Evolutionary conservation across 495 filamentous ascomycete genomes (phyloP).

Genomic region (Mytilinidion resinicola): DNA sequence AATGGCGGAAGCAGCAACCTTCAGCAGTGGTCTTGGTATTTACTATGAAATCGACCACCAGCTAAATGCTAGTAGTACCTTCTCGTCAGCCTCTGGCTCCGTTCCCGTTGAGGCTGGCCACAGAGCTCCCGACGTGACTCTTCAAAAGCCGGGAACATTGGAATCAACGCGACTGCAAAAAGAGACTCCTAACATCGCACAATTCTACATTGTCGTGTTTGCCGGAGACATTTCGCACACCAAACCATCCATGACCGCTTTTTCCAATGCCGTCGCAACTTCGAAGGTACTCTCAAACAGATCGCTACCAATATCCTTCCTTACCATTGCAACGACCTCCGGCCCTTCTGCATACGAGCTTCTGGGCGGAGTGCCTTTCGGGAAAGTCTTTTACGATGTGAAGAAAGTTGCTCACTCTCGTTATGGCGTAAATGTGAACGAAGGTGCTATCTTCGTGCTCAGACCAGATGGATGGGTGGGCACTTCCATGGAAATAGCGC

Average conservation of each 20-base stretch:
- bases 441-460: conserved; percentile 38
- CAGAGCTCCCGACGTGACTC: conserved; percentile 39
- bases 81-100: conserved; percentile 2
- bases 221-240: conserved; percentile 27
- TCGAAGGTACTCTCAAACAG: conserved; percentile 3
- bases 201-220: conserved; percentile 39
- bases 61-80: conserved; percentile 31
- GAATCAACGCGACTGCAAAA: conserved; percentile 39
- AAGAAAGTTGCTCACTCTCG: conserved; percentile 31
- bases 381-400: conserved; percentile 39
- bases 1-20: conserved; percentile 39
- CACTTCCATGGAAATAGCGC: conserved; percentile 26
- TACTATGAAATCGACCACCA: conserved; percentile 33
- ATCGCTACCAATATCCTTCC: conserved; percentile 25
- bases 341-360: conserved; percentile 38
- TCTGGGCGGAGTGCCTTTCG: conserved; percentile 34
- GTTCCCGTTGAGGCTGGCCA: conserved; percentile 30
- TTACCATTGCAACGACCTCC: conserved; percentile 34
- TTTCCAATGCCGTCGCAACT: conserved; percentile 3
- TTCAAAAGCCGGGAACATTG: conserved; percentile 41
- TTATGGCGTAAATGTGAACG: conserved; percentile 33
- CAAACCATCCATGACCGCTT: conserved; percentile 12
- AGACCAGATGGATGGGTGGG: conserved; percentile 46
- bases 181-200: conserved; percentile 37
- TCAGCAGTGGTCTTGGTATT: conserved; percentile 43